phyloP scores from a whole-genome alignment of 1,284 basidiomycete species.

The Sporisorium reilianum region DNA sequence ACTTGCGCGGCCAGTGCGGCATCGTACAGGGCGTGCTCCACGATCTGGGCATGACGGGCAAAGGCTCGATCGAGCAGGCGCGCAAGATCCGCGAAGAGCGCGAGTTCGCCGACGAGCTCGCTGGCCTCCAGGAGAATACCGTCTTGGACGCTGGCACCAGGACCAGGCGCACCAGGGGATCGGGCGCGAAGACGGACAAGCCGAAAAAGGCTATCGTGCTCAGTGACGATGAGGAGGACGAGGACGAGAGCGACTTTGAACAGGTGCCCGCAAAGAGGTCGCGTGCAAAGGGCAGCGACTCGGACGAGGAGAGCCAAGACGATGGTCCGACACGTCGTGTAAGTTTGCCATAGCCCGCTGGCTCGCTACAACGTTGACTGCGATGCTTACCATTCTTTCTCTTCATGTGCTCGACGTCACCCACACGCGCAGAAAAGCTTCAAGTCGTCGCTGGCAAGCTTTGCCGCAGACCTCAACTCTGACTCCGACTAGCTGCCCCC shows the following conservation, averaged over 20 bases:
- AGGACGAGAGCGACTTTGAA: constrained; percentile 30
- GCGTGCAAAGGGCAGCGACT: constrained; percentile 1
- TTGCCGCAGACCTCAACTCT: constrained; percentile 47
- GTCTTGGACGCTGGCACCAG: constrained; percentile 12
- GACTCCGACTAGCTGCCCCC: constrained; percentile 33
- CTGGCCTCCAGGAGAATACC: constrained; percentile 27
- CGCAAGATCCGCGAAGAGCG: constrained; percentile 36
- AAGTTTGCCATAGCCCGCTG: constrained; percentile 6
- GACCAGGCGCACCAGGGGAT: constrained; percentile 9
- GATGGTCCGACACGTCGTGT: constrained; percentile 20
- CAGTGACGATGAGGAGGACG: constrained; percentile 10
- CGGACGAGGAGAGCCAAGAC: constrained; percentile 32
- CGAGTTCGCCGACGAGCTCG: constrained; percentile 46
- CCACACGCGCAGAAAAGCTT: constrained; percentile 21
- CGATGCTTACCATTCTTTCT: neutral
- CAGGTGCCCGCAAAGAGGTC: neutral
- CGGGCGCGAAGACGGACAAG: neutral
- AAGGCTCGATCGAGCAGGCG: constrained; percentile 42
- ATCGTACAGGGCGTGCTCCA: constrained; percentile 37
- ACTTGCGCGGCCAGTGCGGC: constrained; percentile 25
- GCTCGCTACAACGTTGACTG: neutral
- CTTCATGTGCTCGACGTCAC: neutral
- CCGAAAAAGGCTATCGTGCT: neutral
- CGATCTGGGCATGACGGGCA: constrained; percentile 45
- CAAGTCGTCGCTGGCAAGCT: constrained; percentile 48